These are phyloP conservation scores for Calocybe gangraenosa DNA, from an alignment of 768 basidiomycete genomes.

Conservation along the genomic window DNA sequence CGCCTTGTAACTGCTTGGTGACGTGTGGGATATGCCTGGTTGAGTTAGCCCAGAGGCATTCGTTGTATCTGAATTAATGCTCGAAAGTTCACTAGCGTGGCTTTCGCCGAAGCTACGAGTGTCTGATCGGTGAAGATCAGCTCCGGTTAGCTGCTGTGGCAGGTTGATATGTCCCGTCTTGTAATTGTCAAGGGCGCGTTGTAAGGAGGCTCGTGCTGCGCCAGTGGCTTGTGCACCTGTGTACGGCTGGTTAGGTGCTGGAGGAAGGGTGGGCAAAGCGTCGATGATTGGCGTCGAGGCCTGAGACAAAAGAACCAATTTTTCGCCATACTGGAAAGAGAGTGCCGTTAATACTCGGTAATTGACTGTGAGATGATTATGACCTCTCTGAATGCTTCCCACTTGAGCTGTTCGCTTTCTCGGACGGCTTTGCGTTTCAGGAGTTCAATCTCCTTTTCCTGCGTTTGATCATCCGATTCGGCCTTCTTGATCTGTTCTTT, in stretches of 20 bases:
- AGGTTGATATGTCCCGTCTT: slow-evolving; percentile 61
- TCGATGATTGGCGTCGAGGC: slow-evolving; percentile 59
- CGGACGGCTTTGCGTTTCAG: slow-evolving; percentile 71
- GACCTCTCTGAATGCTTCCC: slow-evolving; percentile 82
- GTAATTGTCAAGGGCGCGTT: slow-evolving; percentile 76
- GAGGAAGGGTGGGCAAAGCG: slow-evolving; percentile 66
- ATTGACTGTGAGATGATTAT: slow-evolving; percentile 1
- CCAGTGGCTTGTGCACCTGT: slow-evolving; percentile 60
- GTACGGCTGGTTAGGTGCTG: slow-evolving; percentile 53
- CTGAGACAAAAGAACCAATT: slow-evolving; percentile 69
- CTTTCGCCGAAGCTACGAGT: slow-evolving; percentile 83
- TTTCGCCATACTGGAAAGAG: slow-evolving; percentile 69
- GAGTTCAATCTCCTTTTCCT: slow-evolving; percentile 69
- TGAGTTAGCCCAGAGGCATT: slow-evolving; percentile 19
- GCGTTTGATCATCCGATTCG: slow-evolving; percentile 55
- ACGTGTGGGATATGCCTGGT: slow-evolving; percentile 37
- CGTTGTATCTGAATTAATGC: slow-evolving; percentile 36
- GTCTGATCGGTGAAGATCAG: slow-evolving; percentile 67
- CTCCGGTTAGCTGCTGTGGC: slow-evolving; percentile 35
- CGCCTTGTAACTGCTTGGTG: slow-evolving; percentile 29
- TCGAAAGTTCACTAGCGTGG: slow-evolving; percentile 69
- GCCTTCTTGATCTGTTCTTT: slow-evolving; percentile 64
- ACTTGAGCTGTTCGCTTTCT: slow-evolving; percentile 74
- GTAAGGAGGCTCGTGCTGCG: slow-evolving; percentile 67
- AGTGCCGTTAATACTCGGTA: slow-evolving; percentile 1